Percentiles rank a stretch among this genome's conserved stretches.
These are phyloP conservation scores for Ilex aquifolium DNA, from an alignment of 257 asterid genomes.

Conservation along the genomic window DNA sequence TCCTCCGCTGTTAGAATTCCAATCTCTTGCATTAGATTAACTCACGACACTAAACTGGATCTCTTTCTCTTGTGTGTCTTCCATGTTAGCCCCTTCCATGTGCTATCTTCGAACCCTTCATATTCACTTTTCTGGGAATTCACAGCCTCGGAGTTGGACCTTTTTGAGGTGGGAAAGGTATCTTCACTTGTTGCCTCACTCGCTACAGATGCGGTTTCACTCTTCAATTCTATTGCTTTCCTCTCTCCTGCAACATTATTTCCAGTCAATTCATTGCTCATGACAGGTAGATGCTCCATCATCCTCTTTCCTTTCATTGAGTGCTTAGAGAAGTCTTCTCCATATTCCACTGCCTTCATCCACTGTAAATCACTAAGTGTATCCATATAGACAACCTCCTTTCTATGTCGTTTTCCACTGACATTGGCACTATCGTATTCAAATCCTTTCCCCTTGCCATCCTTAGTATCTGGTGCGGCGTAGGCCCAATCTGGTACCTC, in stretches of 20 bases:
- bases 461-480: conserved; percentile 42
- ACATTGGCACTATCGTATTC: conserved; percentile 40
- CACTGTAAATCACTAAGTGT: conserved; percentile 57
- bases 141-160: conserved; percentile 43
- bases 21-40: too few relatives aligned
- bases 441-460: conserved; percentile 53
- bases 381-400: conserved; percentile 75
- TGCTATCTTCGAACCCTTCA: conserved; percentile 24
- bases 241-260: conserved; percentile 19
- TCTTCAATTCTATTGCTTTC: conserved; percentile 32
- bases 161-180: conserved; percentile 34
- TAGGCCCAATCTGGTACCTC: conserved; percentile 99
- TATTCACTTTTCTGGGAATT: conserved; percentile 33
- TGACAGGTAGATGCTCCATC: conserved; percentile 28
- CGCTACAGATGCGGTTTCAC: conserved; percentile 33
- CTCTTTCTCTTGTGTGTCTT: conserved; percentile 67
- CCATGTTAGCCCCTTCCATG: conserved; percentile 67
- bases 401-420: conserved; percentile 79
- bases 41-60: conserved; percentile 48
- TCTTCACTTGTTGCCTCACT: conserved; percentile 53
- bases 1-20: too few relatives aligned
- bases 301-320: conserved; percentile 35
- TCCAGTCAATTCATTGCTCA: conserved; percentile 25
- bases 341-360: conserved; percentile 69
- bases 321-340: conserved; percentile 39